Percentiles rank a stretch among this genome's conserved stretches.
phyloP scores from a whole-genome alignment of 2,329 filamentous ascomycete species.

The Alternaria metachromatica region DNA sequence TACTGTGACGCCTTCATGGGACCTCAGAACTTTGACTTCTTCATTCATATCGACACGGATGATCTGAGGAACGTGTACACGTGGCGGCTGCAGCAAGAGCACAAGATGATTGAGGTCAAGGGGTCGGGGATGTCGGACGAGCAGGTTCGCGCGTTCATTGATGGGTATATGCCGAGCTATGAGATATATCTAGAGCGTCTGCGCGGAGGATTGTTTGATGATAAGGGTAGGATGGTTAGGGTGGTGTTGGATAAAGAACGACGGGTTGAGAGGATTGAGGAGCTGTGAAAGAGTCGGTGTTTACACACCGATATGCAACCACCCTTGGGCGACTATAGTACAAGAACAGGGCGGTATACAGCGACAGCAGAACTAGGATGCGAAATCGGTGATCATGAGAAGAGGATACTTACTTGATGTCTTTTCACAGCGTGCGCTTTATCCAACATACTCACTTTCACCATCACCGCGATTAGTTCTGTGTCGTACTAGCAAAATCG shows the following conservation, averaged over 20 bases:
- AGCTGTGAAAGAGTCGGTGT: slow-evolving; percentile 18
- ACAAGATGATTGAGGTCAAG: slow-evolving; percentile 67
- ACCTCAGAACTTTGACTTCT: slow-evolving; percentile 59
- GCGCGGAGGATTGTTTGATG: slow-evolving; percentile 57
- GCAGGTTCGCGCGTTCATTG: slow-evolving; percentile 77
- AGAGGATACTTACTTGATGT: background rate
- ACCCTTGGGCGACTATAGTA: too few species aligned
- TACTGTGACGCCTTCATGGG: slow-evolving; percentile 59
- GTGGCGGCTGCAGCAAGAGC: slow-evolving; percentile 85
- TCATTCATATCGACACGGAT: slow-evolving; percentile 75
- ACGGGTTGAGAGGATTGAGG: slow-evolving; percentile 48
- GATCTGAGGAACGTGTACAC: slow-evolving; percentile 78
- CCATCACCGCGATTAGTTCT: background rate
- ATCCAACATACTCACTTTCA: background rate
- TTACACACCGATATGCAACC: too few species aligned
- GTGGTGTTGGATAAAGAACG: slow-evolving; percentile 59
- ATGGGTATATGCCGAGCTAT: slow-evolving; percentile 65
- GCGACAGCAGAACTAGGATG: background rate
- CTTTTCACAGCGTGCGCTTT: background rate
- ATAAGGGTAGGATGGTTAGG: slow-evolving; percentile 57
- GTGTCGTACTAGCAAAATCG: background rate
- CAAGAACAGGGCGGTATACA: background rate
- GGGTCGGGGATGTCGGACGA: slow-evolving; percentile 84
- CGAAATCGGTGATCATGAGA: background rate
- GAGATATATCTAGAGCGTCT: slow-evolving; percentile 61